Percentiles rank a stretch among this genome's conserved stretches.
These are phyloP conservation scores for Discostella stelligera DNA, from an alignment of 352 stramenopile genomes.

Conservation along the genomic window DNA sequence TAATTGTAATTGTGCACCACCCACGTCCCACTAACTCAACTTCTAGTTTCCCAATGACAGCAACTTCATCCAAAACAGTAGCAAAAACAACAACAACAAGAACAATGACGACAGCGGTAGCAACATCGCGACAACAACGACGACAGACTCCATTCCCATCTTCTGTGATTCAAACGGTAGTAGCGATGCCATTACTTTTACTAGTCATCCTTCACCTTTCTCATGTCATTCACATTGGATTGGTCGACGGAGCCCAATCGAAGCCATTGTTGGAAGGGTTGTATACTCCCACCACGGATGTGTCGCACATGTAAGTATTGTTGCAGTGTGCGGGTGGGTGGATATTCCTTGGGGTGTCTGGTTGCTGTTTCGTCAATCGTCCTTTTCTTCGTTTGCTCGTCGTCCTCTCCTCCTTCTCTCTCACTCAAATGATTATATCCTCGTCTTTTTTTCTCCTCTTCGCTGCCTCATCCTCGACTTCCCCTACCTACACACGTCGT, in stretches of 20 bases:
- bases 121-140: not conserved
- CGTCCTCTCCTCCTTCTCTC: too few relatives aligned
- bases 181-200: not conserved
- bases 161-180: not conserved
- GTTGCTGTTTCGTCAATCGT: not conserved
- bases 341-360: too few relatives aligned
- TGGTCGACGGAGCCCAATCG: slow-evolving; percentile 2
- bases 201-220: not conserved
- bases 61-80: too few relatives aligned
- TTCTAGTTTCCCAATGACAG: too few relatives aligned
- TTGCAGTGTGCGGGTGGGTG: too few relatives aligned
- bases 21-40: too few relatives aligned
- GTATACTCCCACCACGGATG: slow-evolving; percentile 40
- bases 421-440: too few relatives aligned
- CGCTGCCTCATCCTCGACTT: not conserved
- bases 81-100: not conserved
- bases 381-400: not conserved
- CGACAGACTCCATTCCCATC: not conserved
- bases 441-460: not conserved
- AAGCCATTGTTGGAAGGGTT: slow-evolving; percentile 7
- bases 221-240: too few relatives aligned
- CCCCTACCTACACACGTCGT: not conserved
- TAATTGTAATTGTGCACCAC: too few relatives aligned
- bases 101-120: not conserved
- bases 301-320: slow-evolving; percentile 41